A percentile compares a stretch with the other conserved stretches of the same genome.
Conservation (phyloP, 2,329 filamentous ascomycete species). For the Monosporascus sp. region DNA sequence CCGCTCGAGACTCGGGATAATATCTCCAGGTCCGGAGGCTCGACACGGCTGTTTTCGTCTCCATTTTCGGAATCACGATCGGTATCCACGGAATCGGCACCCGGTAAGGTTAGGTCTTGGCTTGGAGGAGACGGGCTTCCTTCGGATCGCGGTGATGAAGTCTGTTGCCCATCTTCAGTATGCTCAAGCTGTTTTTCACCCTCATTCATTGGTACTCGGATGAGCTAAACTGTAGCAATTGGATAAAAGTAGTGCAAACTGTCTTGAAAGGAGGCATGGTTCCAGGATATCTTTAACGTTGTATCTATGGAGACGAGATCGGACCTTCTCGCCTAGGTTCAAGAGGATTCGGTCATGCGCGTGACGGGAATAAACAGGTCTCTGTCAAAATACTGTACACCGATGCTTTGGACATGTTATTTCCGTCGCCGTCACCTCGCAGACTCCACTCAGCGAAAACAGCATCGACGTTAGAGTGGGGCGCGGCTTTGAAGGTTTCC, state of each 20-base stretch:
- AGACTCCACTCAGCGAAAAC: no score
- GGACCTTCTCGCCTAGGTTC: neutral
- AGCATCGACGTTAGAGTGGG: no score
- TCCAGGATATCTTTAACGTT: neutral
- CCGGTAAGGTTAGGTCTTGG: constrained; percentile 5
- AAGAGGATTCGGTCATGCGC: neutral
- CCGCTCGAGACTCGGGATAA: constrained; percentile 31
- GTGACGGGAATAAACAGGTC: neutral
- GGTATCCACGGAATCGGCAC: constrained; percentile 4
- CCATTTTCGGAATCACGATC: constrained; percentile 8
- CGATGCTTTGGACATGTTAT: neutral
- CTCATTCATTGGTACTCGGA: constrained; percentile 11
- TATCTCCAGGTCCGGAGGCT: constrained; percentile 23
- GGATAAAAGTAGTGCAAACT: neutral
- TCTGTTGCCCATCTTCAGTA: constrained; percentile 1
- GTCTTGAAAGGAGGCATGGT: neutral
- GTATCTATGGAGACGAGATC: neutral
- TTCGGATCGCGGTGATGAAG: neutral
- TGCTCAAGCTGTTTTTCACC: constrained; percentile 5
- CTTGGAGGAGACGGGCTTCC: constrained; percentile 4
- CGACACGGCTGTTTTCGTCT: constrained; percentile 6
- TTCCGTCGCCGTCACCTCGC: neutral
- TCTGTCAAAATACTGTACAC: neutral
- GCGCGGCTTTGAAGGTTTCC: no score
- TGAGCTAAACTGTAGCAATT: neutral